A percentile compares a stretch with the other conserved stretches of the same genome.
phyloP scores from a whole-genome alignment of 495 filamentous ascomycete genomes.

The Aspergillus homomorphus region DNA sequence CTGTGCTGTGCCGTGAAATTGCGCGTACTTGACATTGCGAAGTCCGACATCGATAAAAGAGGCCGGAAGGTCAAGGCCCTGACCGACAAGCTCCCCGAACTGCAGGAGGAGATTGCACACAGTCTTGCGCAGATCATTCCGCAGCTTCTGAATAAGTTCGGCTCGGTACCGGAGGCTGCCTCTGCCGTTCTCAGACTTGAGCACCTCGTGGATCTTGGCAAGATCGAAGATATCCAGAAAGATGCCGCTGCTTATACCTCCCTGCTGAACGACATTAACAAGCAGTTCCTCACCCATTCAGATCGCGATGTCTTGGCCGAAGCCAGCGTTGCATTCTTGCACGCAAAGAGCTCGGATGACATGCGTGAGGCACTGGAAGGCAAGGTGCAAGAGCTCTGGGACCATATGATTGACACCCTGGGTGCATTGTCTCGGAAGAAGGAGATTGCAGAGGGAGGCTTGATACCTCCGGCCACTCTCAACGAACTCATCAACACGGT shows the following conservation, averaged over 20 bases:
- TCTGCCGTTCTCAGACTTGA: constrained; percentile 83
- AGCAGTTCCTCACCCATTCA: constrained; percentile 87
- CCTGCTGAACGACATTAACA: constrained; percentile 86
- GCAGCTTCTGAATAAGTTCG: constrained; percentile 84
- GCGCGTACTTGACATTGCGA: constrained; percentile 56
- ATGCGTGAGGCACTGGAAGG: constrained; percentile 77
- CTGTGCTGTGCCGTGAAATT: constrained; percentile 74
- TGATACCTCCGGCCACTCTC: constrained; percentile 58
- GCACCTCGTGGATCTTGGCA: constrained; percentile 78
- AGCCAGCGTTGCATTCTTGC: constrained; percentile 75
- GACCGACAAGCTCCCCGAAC: constrained; percentile 58
- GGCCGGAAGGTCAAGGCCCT: constrained; percentile 62
- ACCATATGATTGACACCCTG: constrained; percentile 70
- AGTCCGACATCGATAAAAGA: constrained; percentile 54
- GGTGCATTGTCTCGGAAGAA: constrained; percentile 62
- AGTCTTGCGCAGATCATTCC: constrained; percentile 77
- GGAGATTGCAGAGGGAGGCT: constrained; percentile 60
- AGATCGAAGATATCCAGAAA: constrained; percentile 86
- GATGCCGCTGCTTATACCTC: constrained; percentile 76
- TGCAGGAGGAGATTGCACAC: constrained; percentile 70
- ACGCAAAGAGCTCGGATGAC: constrained; percentile 81
- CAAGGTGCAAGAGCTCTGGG: constrained; percentile 81
- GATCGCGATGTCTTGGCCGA: constrained; percentile 82
- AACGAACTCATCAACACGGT: constrained; percentile 73
- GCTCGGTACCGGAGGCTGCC: constrained; percentile 80